These are phyloP conservation scores for Linnemannia elongata DNA, from an alignment of 192 early-diverging fungal genomes.

Conservation along the genomic window DNA sequence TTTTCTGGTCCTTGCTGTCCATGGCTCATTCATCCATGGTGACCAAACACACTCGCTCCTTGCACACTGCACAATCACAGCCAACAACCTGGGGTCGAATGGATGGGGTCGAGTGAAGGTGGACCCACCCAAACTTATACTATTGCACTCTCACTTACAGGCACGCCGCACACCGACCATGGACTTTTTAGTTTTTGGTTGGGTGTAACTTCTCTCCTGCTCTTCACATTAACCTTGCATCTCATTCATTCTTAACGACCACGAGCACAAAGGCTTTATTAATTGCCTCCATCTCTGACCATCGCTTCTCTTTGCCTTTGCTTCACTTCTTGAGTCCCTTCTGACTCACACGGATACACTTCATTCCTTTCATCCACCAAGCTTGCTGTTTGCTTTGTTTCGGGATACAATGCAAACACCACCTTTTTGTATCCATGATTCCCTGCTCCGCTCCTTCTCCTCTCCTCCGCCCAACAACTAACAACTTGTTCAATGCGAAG, in stretches of 20 bases:
- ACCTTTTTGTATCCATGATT: background rate
- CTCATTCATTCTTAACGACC: background rate
- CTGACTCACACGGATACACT: background rate
- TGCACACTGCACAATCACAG: background rate
- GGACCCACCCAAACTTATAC: background rate
- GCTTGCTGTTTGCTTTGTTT: background rate
- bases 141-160: background rate
- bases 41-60: background rate
- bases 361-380: background rate
- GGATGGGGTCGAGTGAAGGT: background rate
- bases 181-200: background rate
- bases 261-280: background rate
- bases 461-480: background rate
- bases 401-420: background rate
- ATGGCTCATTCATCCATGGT: background rate
- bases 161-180: background rate
- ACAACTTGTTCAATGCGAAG: constrained; percentile 1
- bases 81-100: background rate
- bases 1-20: background rate
- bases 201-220: background rate
- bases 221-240: background rate
- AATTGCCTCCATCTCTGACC: background rate
- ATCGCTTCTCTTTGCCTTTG: background rate
- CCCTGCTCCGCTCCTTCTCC: background rate
- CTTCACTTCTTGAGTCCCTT: background rate